phyloP scores from a whole-genome alignment of 345 rosid genomes.

The Lagerstroemia speciosa region DNA sequence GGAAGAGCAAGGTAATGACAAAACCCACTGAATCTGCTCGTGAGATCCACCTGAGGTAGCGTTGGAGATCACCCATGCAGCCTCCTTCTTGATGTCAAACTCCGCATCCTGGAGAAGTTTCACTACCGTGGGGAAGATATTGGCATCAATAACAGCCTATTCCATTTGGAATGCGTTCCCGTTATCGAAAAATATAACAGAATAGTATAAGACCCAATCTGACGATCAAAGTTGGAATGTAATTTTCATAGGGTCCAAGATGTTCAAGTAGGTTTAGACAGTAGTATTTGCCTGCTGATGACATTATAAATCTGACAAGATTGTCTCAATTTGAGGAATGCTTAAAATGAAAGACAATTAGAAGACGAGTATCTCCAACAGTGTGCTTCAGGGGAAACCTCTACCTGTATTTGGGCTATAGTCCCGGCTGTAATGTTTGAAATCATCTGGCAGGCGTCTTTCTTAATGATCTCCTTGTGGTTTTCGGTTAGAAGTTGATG shows the following conservation, averaged over 20 bases:
- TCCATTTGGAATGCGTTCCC: neutral
- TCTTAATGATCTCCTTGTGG: conserved; percentile 78
- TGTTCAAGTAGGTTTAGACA: neutral
- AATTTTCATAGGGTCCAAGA: neutral
- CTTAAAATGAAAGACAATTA: neutral
- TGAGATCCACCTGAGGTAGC: conserved; percentile 87
- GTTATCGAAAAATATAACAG: neutral
- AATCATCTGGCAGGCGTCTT: conserved; percentile 85
- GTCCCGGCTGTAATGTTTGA: conserved; percentile 87
- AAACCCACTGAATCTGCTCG: conserved; percentile 66
- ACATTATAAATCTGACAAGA: neutral
- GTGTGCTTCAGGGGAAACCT: neutral
- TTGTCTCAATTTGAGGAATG: neutral
- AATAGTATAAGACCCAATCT: neutral
- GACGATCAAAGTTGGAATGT: neutral
- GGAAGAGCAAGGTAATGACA: neutral
- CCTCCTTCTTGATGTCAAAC: conserved; percentile 84
- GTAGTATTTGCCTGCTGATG: neutral
- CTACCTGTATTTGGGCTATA: conserved; percentile 70
- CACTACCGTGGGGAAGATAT: conserved; percentile 60
- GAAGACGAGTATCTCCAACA: no score
- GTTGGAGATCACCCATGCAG: conserved; percentile 83
- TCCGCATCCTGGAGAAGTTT: conserved; percentile 71
- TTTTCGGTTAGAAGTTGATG: conserved; percentile 60
- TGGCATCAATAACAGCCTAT: conserved; percentile 69